phyloP scores from a whole-genome alignment of 164 flowering plant genomes.

The Houttuynia cordata region DNA sequence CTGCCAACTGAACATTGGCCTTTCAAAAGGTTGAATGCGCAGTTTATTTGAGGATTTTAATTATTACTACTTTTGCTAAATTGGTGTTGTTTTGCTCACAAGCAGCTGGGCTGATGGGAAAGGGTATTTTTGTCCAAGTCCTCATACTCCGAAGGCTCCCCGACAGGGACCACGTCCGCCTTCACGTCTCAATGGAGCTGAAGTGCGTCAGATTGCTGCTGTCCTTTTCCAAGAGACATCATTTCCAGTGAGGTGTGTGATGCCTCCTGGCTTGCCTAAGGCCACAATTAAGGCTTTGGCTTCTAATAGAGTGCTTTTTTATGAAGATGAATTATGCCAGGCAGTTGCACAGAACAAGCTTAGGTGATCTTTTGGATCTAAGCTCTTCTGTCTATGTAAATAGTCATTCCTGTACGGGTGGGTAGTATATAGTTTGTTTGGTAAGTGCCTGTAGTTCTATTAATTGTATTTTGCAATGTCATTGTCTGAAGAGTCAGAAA shows the following conservation, averaged over 20 bases:
- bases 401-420: neutral
- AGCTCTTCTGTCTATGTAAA: constrained; percentile 25
- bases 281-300: constrained; percentile 60
- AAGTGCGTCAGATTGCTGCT: constrained; percentile 64
- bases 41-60: neutral
- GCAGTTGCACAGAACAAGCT: constrained; percentile 96
- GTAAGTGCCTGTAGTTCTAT: neutral
- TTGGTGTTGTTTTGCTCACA: neutral
- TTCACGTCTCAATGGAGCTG: constrained; percentile 44
- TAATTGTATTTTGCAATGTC: too few relatives aligned
- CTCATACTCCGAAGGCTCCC: constrained; percentile 82
- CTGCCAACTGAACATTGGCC: constrained; percentile 78
- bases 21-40: constrained; percentile 35
- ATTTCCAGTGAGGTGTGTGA: constrained; percentile 42
- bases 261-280: constrained; percentile 49
- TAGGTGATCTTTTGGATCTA: constrained; percentile 7
- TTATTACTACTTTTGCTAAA: neutral
- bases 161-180: constrained; percentile 72
- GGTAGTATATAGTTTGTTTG: constrained; percentile 1
- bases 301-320: constrained; percentile 73
- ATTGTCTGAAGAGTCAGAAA: too few relatives aligned
- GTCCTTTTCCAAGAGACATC: constrained; percentile 71
- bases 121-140: constrained; percentile 27
- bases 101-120: constrained; percentile 61
- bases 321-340: constrained; percentile 87